These are phyloP conservation scores for Whalleya microplaca DNA, from an alignment of 2,329 filamentous ascomycete genomes.

Conservation along the genomic window DNA sequence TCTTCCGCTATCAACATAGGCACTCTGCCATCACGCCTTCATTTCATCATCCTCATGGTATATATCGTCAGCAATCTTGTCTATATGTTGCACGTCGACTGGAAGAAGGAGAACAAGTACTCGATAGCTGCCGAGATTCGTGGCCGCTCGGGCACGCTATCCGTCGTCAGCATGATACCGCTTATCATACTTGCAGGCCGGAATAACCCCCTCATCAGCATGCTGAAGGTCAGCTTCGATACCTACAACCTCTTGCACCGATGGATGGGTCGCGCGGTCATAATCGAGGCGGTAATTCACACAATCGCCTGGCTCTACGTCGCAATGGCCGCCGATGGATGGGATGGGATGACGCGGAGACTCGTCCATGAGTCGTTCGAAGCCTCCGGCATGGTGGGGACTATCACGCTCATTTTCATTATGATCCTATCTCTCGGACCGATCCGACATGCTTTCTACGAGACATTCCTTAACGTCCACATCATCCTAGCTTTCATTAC, in stretches of 20 bases:
- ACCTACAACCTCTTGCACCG: conserved; percentile 91
- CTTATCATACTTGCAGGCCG: conserved; percentile 86
- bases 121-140: conserved; percentile 80
- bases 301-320: conserved; percentile 75
- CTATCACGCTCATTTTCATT: conserved; percentile 65
- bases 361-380: conserved; percentile 67
- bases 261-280: conserved; percentile 78
- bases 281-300: conserved; percentile 72
- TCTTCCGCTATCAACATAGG: conserved; percentile 60
- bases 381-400: conserved; percentile 64
- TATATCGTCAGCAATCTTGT: conserved; percentile 64
- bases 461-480: conserved; percentile 90
- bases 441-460: conserved; percentile 92
- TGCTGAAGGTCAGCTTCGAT: conserved; percentile 90
- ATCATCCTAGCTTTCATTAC: conserved; percentile 72
- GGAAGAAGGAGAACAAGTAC: conserved; percentile 59
- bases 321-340: conserved; percentile 67
- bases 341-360: conserved; percentile 57
- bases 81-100: conserved; percentile 67
- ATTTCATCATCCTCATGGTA: conserved; percentile 58
- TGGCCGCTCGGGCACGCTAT: conserved; percentile 81
- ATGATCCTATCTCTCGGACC: conserved; percentile 75
- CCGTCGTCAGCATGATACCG: conserved; percentile 89
- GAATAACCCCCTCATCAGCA: conserved; percentile 86
- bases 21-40: conserved; percentile 67